A percentile compares a stretch with the other conserved stretches of the same genome.
phyloP scores from a whole-genome alignment of 352 stramenopile genomes.

The Pythium coloratum region DNA sequence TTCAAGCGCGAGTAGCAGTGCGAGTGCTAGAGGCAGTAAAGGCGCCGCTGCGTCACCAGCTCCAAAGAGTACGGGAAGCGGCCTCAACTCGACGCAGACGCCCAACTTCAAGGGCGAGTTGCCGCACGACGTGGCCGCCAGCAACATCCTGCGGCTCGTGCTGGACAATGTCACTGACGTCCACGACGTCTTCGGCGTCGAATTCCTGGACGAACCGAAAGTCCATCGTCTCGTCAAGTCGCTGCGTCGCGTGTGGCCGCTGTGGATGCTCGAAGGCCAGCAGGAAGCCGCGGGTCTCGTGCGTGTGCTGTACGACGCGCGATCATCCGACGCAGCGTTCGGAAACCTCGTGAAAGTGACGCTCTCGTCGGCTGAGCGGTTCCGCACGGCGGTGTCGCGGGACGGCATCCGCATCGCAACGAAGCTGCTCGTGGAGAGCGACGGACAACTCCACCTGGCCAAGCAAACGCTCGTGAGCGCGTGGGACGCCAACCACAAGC shows the following conservation, averaged over 20 bases:
- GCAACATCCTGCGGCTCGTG: constrained; percentile 41
- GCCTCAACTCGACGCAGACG: constrained; percentile 43
- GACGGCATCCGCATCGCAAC: constrained; percentile 47
- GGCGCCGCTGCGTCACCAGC: not conserved
- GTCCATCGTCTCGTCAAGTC: constrained; percentile 59
- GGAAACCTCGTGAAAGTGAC: constrained; percentile 63
- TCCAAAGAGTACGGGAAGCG: constrained; percentile 19
- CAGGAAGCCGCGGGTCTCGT: constrained; percentile 61
- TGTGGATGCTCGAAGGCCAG: constrained; percentile 75
- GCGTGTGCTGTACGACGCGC: constrained; percentile 60
- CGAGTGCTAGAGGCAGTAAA: not conserved
- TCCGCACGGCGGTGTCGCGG: constrained; percentile 41
- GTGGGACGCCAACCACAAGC: constrained; percentile 51
- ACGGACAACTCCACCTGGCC: constrained; percentile 33
- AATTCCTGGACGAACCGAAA: constrained; percentile 59
- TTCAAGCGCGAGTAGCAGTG: constrained; percentile 1
- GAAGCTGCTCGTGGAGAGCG: constrained; percentile 37
- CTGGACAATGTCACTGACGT: constrained; percentile 58
- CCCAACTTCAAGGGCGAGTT: constrained; percentile 70
- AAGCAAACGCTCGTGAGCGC: constrained; percentile 31
- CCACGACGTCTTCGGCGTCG: constrained; percentile 62
- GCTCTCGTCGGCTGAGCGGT: constrained; percentile 40
- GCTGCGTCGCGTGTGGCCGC: constrained; percentile 60
- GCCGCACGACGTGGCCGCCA: constrained; percentile 43
- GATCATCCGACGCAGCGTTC: constrained; percentile 65